phyloP scores from a whole-genome alignment of 2,329 filamentous ascomycete genomes.

The Colletotrichum simmondsii region DNA sequence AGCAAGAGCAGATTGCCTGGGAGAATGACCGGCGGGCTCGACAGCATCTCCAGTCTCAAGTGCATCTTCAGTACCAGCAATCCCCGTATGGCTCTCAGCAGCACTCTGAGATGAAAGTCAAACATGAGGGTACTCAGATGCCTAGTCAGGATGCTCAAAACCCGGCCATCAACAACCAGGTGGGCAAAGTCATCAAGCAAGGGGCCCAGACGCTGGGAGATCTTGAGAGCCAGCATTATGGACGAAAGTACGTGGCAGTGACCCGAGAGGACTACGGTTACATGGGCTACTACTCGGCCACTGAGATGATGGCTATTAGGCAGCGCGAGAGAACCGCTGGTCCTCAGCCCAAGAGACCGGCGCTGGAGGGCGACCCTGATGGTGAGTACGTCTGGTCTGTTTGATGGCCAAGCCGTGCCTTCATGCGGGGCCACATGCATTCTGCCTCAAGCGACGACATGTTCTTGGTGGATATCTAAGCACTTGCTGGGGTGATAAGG shows the following conservation, averaged over 20 bases:
- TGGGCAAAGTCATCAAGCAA: not conserved
- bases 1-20: not conserved
- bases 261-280: not conserved
- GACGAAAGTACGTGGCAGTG: too few relatives aligned
- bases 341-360: not conserved
- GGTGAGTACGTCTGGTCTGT: not conserved
- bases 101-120: not conserved
- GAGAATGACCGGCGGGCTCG: not conserved
- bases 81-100: not conserved
- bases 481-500: not conserved
- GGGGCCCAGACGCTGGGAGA: not conserved
- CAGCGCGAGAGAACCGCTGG: not conserved
- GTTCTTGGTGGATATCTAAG: not conserved
- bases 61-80: not conserved
- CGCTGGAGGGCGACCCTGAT: not conserved
- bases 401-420: not conserved
- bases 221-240: not conserved
- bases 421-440: not conserved
- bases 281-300: too few relatives aligned
- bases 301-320: not conserved
- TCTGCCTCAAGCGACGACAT: not conserved
- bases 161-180: not conserved
- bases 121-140: not conserved
- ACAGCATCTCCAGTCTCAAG: not conserved
- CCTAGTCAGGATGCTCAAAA: not conserved